phyloP scores from a whole-genome alignment of 768 basidiomycete genomes.

The Favolaschia claudopus region DNA sequence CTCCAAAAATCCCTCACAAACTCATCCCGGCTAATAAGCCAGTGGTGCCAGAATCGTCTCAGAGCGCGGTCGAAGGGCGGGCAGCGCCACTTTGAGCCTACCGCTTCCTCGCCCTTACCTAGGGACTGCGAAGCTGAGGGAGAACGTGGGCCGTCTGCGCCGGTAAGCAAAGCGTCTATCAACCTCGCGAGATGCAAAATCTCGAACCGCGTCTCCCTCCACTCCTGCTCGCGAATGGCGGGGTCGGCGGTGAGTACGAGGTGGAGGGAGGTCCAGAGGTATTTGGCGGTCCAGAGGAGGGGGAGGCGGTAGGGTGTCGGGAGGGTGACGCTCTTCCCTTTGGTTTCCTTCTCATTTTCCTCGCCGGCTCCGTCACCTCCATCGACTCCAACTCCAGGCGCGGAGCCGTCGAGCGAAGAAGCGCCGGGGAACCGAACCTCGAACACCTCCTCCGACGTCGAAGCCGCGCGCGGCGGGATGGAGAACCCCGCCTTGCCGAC shows the following conservation, averaged over 20 bases:
- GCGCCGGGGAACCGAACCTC: constrained; percentile 22
- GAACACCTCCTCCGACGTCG: constrained; percentile 26
- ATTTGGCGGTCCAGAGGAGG: constrained; percentile 53
- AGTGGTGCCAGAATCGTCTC: constrained; percentile 49
- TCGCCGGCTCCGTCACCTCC: too few species aligned
- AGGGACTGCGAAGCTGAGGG: too few species aligned
- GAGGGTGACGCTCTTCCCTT: too few species aligned
- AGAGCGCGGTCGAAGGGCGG: constrained; percentile 51
- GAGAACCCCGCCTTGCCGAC: constrained; percentile 42
- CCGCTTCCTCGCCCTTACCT: constrained; percentile 27
- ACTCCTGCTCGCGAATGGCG: constrained; percentile 42
- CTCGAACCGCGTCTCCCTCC: constrained; percentile 50
- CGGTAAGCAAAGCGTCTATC: constrained; percentile 41
- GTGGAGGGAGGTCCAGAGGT: constrained; percentile 50
- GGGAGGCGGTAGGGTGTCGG: constrained; percentile 52
- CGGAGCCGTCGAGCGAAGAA: constrained; percentile 25
- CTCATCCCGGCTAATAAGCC: constrained; percentile 50
- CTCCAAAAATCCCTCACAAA: too few species aligned
- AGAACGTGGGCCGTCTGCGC: constrained; percentile 40
- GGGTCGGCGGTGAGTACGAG: constrained; percentile 45
- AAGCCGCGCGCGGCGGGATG: constrained; percentile 39
- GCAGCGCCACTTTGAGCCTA: constrained; percentile 48
- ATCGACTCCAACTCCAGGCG: too few species aligned
- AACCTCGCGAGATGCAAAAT: constrained; percentile 52
- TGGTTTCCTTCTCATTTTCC: too few species aligned